Conservation (phyloP, 306 rosid genomes). For the Acacia melanoxylon region DNA sequence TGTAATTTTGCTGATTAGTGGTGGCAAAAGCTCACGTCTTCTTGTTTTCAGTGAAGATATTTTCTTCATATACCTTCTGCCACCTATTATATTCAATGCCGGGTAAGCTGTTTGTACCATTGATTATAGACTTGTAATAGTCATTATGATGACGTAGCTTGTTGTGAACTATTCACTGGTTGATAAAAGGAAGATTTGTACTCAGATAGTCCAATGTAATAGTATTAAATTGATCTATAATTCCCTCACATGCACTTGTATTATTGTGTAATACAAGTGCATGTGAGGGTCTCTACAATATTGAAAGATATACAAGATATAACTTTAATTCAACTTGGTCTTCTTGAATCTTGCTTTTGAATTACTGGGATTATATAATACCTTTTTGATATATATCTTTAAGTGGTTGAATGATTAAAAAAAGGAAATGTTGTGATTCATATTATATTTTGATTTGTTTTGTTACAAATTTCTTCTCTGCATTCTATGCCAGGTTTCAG, state of each 20-base stretch:
- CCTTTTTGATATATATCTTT: constrained; percentile 8
- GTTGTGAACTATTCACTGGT: not conserved
- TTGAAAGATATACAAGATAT: not conserved
- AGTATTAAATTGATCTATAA: not conserved
- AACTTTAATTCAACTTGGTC: not conserved
- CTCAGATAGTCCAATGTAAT: not conserved
- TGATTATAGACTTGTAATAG: not conserved
- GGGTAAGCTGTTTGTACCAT: constrained; percentile 57
- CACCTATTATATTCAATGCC: constrained; percentile 95
- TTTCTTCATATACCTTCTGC: constrained; percentile 93
- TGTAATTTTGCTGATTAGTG: constrained; percentile 69
- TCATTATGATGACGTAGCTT: not conserved
- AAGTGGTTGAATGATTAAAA: not conserved
- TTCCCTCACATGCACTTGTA: not conserved
- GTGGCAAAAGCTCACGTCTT: constrained; percentile 88
- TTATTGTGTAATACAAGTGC: not conserved
- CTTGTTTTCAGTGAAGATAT: constrained; percentile 93
- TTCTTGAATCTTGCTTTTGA: constrained; percentile 17
- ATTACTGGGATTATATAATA: not conserved
- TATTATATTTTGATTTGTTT: not conserved
- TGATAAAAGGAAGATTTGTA: not conserved
- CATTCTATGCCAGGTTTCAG: constrained; percentile 74
- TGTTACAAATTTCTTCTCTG: constrained; percentile 24
- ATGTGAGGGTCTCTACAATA: not conserved
- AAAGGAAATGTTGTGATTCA: not conserved